Conservation (phyloP, 306 rosid genomes). For the Vigna trinervia region DNA sequence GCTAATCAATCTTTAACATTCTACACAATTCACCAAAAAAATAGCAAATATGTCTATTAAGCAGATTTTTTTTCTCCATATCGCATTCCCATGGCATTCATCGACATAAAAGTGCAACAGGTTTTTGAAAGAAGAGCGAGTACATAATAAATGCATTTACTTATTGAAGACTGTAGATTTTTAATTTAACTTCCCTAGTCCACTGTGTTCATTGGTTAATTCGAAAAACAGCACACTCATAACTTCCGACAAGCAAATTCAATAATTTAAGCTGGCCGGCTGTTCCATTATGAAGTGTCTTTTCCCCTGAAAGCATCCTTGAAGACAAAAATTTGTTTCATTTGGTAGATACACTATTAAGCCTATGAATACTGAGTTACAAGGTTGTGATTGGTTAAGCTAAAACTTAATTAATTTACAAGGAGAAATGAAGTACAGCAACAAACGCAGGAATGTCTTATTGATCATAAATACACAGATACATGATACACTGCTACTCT, state of each 20-base stretch:
- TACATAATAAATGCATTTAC: neutral
- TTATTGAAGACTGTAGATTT: neutral
- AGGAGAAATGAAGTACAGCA: neutral
- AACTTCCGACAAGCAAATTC: slow-evolving; percentile 9
- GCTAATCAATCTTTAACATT: neutral
- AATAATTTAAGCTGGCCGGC: slow-evolving; percentile 3
- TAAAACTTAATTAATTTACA: slow-evolving; percentile 21
- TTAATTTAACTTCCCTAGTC: neutral
- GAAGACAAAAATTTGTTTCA: neutral
- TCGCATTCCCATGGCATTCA: slow-evolving; percentile 4
- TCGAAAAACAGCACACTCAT: neutral
- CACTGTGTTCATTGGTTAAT: neutral
- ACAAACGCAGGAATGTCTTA: slow-evolving; percentile 22
- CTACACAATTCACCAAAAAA: neutral
- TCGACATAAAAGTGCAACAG: slow-evolving; percentile 1
- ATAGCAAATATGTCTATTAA: neutral
- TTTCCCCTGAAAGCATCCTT: neutral
- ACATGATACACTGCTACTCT: slow-evolving; percentile 42
- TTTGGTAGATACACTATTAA: no score
- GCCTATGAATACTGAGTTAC: no score
- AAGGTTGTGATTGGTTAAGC: neutral
- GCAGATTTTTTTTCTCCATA: neutral
- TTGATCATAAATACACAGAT: slow-evolving; percentile 36
- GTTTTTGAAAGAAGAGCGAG: neutral
- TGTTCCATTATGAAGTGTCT: slow-evolving; percentile 22